phyloP scores from a whole-genome alignment of 352 stramenopile genomes.

The Pythium biforme region DNA sequence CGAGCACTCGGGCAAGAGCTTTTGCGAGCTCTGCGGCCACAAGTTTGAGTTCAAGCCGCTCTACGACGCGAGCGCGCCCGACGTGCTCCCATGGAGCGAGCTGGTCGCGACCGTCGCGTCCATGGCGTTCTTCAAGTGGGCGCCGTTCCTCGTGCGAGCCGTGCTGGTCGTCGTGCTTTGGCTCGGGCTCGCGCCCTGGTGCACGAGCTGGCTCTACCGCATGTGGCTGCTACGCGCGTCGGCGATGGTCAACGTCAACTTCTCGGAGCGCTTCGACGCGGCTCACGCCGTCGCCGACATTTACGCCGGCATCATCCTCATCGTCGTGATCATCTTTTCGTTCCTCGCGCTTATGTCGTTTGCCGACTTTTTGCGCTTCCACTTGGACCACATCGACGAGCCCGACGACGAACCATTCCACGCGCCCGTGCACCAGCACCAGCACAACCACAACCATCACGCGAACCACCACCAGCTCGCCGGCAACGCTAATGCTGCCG shows the following conservation, averaged over 20 bases:
- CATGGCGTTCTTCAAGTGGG: constrained; percentile 83
- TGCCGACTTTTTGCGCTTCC: constrained; percentile 90
- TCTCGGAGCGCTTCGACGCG: constrained; percentile 65
- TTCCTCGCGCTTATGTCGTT: constrained; percentile 96
- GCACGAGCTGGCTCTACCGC: constrained; percentile 93
- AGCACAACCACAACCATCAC: constrained; percentile 12
- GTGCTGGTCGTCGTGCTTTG: constrained; percentile 82
- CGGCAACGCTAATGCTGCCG: neutral
- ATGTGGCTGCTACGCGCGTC: constrained; percentile 90
- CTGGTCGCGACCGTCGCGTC: constrained; percentile 81
- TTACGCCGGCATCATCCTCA: constrained; percentile 88
- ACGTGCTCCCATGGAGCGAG: constrained; percentile 86
- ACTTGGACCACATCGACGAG: constrained; percentile 86
- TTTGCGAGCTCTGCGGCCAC: constrained; percentile 93
- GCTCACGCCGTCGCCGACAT: constrained; percentile 82
- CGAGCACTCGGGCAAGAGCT: constrained; percentile 88
- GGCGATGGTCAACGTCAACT: constrained; percentile 86
- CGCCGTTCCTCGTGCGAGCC: constrained; percentile 80
- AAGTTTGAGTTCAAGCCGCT: constrained; percentile 92
- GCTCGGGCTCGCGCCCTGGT: constrained; percentile 86
- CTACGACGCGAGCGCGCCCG: constrained; percentile 87
- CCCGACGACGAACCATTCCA: constrained; percentile 33
- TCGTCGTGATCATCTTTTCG: constrained; percentile 91
- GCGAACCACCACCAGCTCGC: constrained; percentile 9
- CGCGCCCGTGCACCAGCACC: constrained; percentile 25